Evolutionary conservation across 139 green algal species (phyloP), one percentile per base, ranked within the genome.

Genomic region (Coelastrella sp.): DNA sequence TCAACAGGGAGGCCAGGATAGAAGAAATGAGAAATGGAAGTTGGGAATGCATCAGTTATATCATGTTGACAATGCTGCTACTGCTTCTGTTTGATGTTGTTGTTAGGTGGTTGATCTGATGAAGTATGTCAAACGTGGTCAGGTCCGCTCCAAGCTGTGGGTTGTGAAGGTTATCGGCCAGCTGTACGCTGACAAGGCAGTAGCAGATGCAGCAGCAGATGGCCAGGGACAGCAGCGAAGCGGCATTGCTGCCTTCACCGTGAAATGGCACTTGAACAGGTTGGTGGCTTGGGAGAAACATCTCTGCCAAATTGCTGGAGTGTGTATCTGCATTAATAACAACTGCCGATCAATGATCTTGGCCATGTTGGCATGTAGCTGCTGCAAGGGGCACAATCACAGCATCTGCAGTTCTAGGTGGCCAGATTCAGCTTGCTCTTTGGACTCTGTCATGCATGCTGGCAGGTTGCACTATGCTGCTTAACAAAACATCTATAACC

Each of bases 161-260:
- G 25, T 81, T 19, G 68, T 88, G 25, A 88, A 88, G 24, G 84
- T 88, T 0, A 25, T 88, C 19, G 84, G 84, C 17, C 84, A 88
- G 49, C 20, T 82, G 20, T 70, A 70, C 57, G 84, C 84, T 25
- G 84, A 88, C 84, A 88, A 88, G 68, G 84, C 84, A 25, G 84
- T 88, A n/a, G 84, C 84, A 25, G 84, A 88, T 82, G 84, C 84
- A 27, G 84, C 73, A 4, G 84, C 84, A 19, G 84, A 88, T n/a
- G 27, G 35, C 19, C 22, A 75, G 6, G 84, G 68, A 8, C 68
- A 81, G 84, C 68, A 24, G 10, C 35, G 66, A 8, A 80, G 49
- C 68, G 14, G 49, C 9, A 58, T 80, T 12, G 19, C 20, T n/a
- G 66, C 66, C 19, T 88, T 88, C 68, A 57, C 81, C 35, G 25